A percentile compares a stretch with the other conserved stretches of the same genome.
phyloP scores from a whole-genome alignment of 305 asterid genomes.

The Lippia alba region DNA sequence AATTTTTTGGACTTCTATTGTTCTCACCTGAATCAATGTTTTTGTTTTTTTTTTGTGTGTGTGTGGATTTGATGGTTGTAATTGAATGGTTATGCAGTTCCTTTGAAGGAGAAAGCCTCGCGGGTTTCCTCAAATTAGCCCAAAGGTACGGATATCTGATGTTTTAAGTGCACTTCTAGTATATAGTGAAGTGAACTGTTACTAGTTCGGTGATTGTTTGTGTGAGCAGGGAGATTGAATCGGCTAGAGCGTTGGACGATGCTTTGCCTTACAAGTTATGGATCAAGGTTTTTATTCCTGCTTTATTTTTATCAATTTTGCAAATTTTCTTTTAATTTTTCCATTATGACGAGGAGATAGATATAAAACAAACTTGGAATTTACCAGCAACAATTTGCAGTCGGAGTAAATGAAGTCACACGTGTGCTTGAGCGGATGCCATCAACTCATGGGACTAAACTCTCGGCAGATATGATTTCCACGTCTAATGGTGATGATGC shows the following conservation, averaged over 20 bases:
- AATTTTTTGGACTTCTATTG: neutral
- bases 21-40: neutral
- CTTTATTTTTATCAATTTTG: neutral
- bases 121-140: slow-evolving; percentile 56
- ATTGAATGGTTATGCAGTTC: slow-evolving; percentile 45
- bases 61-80: slow-evolving; percentile 22
- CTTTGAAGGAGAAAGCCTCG: slow-evolving; percentile 73
- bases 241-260: slow-evolving; percentile 46
- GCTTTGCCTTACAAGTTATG: slow-evolving; percentile 70
- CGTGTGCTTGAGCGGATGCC: slow-evolving; percentile 86
- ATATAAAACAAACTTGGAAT: slow-evolving; percentile 18
- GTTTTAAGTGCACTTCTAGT: neutral
- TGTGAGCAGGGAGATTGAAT: slow-evolving; percentile 66
- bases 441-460: slow-evolving; percentile 28
- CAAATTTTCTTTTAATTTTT: slow-evolving; percentile 2
- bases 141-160: slow-evolving; percentile 43
- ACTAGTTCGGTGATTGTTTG: slow-evolving; percentile 18
- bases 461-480: slow-evolving; percentile 26
- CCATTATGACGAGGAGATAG: neutral
- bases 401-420: slow-evolving; percentile 89
- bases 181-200: neutral
- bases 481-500: slow-evolving; percentile 20
- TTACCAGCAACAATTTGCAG: slow-evolving; percentile 78
- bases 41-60: neutral
- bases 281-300: slow-evolving; percentile 61